Percentiles rank a stretch among this genome's conserved stretches.
Evolutionary conservation across 1,139 yeast genomes (phyloP).

Genomic region (Suhomyces ambrosiae): DNA sequence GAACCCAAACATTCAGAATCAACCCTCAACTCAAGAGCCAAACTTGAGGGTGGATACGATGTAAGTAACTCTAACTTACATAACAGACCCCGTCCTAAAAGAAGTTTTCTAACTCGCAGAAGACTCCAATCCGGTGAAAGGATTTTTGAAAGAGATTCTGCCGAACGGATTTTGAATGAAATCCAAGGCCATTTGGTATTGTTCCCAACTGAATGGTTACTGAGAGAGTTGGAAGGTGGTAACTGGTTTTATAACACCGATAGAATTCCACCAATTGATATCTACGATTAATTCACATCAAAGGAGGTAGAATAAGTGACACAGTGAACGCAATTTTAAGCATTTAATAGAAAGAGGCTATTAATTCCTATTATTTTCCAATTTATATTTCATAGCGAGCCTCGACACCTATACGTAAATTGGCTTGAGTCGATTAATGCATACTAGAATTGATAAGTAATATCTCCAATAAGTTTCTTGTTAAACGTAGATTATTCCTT

Average conservation of each 20-base stretch:
- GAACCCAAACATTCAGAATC: neutral
- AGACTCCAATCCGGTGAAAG: slow-evolving; percentile 50
- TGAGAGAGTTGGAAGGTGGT: slow-evolving; percentile 80
- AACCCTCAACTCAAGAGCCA: neutral
- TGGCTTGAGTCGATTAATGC: too few species aligned
- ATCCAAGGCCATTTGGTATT: slow-evolving; percentile 88
- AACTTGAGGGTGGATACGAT: slow-evolving; percentile 6
- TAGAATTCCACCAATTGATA: slow-evolving; percentile 92
- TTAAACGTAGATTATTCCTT: too few species aligned
- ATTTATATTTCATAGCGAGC: too few species aligned
- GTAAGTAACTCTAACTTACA: slow-evolving; percentile 1
- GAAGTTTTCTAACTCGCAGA: slow-evolving; percentile 42
- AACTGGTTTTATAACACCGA: slow-evolving; percentile 97
- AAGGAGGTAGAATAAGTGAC: too few species aligned
- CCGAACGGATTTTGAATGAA: slow-evolving; percentile 70
- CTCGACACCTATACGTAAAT: too few species aligned
- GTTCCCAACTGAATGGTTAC: slow-evolving; percentile 91
- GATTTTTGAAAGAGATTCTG: slow-evolving; percentile 73
- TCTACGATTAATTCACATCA: slow-evolving; percentile 59
- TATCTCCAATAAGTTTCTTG: too few species aligned
- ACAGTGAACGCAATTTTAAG: too few species aligned
- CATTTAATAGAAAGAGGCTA: too few species aligned
- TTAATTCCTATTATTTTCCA: too few species aligned
- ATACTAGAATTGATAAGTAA: too few species aligned
- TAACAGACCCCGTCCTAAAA: slow-evolving; percentile 10